A percentile compares a stretch with the other conserved stretches of the same genome.
Evolutionary conservation across 306 rosid species (phyloP).

Genomic region (Delonix regia): DNA sequence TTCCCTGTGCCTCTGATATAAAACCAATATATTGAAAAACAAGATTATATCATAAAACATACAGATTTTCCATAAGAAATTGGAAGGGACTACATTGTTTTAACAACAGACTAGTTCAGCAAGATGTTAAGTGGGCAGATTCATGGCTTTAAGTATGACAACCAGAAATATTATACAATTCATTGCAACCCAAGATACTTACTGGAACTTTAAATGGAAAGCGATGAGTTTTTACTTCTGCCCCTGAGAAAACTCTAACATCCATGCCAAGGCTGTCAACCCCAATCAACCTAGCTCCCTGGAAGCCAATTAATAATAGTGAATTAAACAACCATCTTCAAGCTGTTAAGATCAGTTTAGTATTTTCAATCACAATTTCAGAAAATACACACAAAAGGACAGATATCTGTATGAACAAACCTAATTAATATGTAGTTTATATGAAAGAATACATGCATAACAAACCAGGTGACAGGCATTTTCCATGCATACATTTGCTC

Average conservation of each 20-base stretch:
- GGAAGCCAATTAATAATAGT: slow-evolving; percentile 36
- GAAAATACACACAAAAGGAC: background rate
- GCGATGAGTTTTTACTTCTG: slow-evolving; percentile 78
- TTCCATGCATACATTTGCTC: background rate
- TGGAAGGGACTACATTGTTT: slow-evolving; percentile 1
- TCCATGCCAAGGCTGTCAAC: slow-evolving; percentile 95
- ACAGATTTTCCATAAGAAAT: slow-evolving; percentile 9
- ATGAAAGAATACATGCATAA: background rate
- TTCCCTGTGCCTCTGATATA: background rate
- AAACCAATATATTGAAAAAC: background rate
- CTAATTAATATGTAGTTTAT: background rate
- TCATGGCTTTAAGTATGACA: background rate
- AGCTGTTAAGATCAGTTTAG: background rate
- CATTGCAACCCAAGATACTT: slow-evolving; percentile 40
- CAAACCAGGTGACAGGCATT: slow-evolving; percentile 6
- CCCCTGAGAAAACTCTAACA: slow-evolving; percentile 71
- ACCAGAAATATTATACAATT: slow-evolving; percentile 23
- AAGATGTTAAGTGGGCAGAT: background rate
- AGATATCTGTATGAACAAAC: background rate
- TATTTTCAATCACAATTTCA: background rate
- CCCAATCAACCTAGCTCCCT: slow-evolving; percentile 89
- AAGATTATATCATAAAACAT: background rate
- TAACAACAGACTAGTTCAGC: slow-evolving; percentile 12
- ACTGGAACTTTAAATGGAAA: slow-evolving; percentile 89
- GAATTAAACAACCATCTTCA: slow-evolving; percentile 27